Percentiles rank a stretch among this genome's conserved stretches.
phyloP scores from a whole-genome alignment of 176 grass and related monocot species.

The Oryza punctata region DNA sequence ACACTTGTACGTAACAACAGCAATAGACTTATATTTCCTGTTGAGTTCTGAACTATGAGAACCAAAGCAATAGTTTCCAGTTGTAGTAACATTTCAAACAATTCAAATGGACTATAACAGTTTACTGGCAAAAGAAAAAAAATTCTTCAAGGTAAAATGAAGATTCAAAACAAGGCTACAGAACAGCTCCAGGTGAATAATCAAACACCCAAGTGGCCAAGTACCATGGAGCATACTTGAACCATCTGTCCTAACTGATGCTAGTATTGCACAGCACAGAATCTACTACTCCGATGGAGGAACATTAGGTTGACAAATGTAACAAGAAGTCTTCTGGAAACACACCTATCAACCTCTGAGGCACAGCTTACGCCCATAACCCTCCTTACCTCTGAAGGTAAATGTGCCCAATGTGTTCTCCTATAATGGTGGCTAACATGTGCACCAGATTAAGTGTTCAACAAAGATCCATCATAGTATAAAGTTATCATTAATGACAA shows the following conservation, averaged over 20 bases:
- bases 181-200: slow-evolving; percentile 13
- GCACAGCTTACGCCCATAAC: neutral
- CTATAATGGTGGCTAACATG: slow-evolving; percentile 15
- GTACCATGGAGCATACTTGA: neutral
- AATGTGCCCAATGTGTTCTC: neutral
- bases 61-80: neutral
- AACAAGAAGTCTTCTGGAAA: neutral
- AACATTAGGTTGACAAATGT: neutral
- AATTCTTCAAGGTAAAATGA: neutral
- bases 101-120: neutral
- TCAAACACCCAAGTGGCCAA: neutral
- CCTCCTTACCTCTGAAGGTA: neutral
- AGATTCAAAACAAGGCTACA: neutral
- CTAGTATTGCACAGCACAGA: neutral
- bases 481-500: slow-evolving; percentile 14
- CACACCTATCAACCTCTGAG: neutral
- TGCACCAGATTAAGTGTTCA: neutral
- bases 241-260: neutral
- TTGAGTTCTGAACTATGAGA: neutral
- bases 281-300: slow-evolving; percentile 5
- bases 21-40: neutral
- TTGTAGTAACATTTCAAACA: neutral
- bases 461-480: neutral
- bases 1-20: neutral
- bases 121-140: slow-evolving; percentile 7